phyloP scores from a whole-genome alignment of 768 basidiomycete species.

The Mycena olivaceomarginata region DNA sequence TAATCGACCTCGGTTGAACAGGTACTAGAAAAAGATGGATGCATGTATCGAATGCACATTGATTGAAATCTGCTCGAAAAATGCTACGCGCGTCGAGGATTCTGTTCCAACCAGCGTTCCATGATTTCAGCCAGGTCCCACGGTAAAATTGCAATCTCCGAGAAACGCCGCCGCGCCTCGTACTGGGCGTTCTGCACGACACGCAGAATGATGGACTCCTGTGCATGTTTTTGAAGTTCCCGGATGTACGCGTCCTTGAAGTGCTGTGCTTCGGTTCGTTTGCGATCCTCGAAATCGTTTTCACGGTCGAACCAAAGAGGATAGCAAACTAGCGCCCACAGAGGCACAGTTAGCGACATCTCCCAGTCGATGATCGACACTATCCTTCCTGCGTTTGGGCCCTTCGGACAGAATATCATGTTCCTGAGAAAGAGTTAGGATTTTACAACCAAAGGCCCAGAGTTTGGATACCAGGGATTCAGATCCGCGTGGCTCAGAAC shows the following conservation, averaged over 20 bases:
- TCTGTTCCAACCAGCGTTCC: slow-evolving; percentile 37
- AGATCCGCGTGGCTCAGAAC: slow-evolving; percentile 48
- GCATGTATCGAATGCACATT: background rate
- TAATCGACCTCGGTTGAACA: background rate
- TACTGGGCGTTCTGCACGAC: slow-evolving; percentile 48
- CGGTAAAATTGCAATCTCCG: slow-evolving; percentile 44
- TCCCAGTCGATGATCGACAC: slow-evolving; percentile 50
- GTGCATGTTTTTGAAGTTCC: slow-evolving; percentile 46
- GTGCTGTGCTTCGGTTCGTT: slow-evolving; percentile 39
- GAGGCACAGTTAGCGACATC: slow-evolving; percentile 43
- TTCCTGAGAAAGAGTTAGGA: slow-evolving; percentile 37
- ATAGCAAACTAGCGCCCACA: slow-evolving; percentile 48
- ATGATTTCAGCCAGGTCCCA: slow-evolving; percentile 46
- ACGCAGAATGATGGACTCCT: slow-evolving; percentile 41
- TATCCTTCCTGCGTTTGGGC: slow-evolving; percentile 45
- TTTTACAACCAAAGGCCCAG: background rate
- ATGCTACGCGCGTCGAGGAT: slow-evolving; percentile 19
- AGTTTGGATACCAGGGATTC: slow-evolving; percentile 39
- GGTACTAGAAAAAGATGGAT: background rate
- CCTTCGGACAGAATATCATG: slow-evolving; percentile 46
- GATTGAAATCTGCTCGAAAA: background rate
- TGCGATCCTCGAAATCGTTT: slow-evolving; percentile 22
- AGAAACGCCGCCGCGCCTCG: slow-evolving; percentile 42
- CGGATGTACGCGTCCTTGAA: slow-evolving; percentile 50
- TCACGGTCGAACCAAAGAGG: slow-evolving; percentile 46